phyloP scores from a whole-genome alignment of 345 rosid genomes.

The Ailanthus altissimus region DNA sequence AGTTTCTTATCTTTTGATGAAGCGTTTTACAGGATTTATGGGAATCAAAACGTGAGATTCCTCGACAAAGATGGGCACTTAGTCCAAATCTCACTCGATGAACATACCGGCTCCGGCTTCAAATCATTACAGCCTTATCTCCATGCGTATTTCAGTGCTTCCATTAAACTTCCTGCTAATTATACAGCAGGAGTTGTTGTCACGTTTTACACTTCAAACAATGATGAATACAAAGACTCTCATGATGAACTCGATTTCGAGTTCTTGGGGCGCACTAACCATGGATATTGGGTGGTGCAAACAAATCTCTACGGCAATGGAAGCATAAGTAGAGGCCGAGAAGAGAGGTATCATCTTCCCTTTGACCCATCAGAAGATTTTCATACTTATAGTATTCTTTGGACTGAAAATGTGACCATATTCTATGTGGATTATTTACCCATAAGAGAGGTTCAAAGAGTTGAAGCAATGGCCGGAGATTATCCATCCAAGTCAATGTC shows the following conservation, averaged over 20 bases:
- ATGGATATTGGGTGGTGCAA: slow-evolving; percentile 21
- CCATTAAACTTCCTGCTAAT: slow-evolving; percentile 24
- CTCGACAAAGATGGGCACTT: background rate
- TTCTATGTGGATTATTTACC: slow-evolving; percentile 26
- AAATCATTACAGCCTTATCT: background rate
- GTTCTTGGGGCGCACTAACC: slow-evolving; percentile 20
- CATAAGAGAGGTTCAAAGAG: slow-evolving; percentile 8
- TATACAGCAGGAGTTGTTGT: slow-evolving; percentile 29
- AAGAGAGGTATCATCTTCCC: slow-evolving; percentile 24
- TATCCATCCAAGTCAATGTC: slow-evolving; percentile 29
- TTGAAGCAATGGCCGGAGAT: slow-evolving; percentile 23
- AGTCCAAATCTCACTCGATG: slow-evolving; percentile 21
- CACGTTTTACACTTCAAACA: slow-evolving; percentile 29
- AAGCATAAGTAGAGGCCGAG: slow-evolving; percentile 12
- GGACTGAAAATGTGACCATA: background rate
- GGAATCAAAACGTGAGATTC: background rate
- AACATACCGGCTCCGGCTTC: slow-evolving; percentile 6
- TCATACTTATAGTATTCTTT: slow-evolving; percentile 14
- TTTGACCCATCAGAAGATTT: slow-evolving; percentile 25
- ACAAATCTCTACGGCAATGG: slow-evolving; percentile 31
- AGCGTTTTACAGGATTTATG: background rate
- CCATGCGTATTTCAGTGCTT: background rate
- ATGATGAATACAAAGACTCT: background rate
- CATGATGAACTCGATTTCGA: slow-evolving; percentile 30
- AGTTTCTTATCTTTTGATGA: background rate